phyloP scores from a whole-genome alignment of 2,329 filamentous ascomycete species.

The Beauveria scarabaeidicola region DNA sequence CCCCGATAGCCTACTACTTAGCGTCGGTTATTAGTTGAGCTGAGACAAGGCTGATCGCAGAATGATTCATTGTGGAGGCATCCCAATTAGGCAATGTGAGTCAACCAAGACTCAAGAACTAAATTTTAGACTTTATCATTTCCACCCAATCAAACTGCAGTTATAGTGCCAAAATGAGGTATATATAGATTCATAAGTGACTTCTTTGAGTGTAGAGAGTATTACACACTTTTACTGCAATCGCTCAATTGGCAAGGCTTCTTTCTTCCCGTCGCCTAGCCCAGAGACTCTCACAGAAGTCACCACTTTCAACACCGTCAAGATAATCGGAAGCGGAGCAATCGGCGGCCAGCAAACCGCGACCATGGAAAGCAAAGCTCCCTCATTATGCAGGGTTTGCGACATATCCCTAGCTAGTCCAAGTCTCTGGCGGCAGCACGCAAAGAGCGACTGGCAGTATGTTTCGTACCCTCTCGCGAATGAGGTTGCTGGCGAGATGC shows the following conservation, averaged over 20 bases:
- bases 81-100: slow-evolving; percentile 9
- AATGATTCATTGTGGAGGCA: slow-evolving; percentile 7
- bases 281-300: neutral
- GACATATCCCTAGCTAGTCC: slow-evolving; percentile 13
- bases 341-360: neutral
- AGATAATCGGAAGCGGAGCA: neutral
- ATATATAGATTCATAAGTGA: neutral
- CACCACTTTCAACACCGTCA: neutral
- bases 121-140: neutral
- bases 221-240: too few relatives aligned
- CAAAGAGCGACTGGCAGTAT: slow-evolving; percentile 19
- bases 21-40: neutral
- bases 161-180: neutral
- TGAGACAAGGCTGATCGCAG: neutral
- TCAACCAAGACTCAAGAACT: neutral
- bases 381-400: slow-evolving; percentile 17
- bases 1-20: neutral
- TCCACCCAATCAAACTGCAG: neutral
- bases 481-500: neutral
- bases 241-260: too few relatives aligned
- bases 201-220: neutral
- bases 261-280: neutral
- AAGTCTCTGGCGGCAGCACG: slow-evolving; percentile 16
- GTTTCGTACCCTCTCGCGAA: neutral
- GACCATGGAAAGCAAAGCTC: slow-evolving; percentile 13